These are phyloP conservation scores for Blastobotrys chiropterorum DNA, from an alignment of 805 yeast species.

Conservation along the genomic window DNA sequence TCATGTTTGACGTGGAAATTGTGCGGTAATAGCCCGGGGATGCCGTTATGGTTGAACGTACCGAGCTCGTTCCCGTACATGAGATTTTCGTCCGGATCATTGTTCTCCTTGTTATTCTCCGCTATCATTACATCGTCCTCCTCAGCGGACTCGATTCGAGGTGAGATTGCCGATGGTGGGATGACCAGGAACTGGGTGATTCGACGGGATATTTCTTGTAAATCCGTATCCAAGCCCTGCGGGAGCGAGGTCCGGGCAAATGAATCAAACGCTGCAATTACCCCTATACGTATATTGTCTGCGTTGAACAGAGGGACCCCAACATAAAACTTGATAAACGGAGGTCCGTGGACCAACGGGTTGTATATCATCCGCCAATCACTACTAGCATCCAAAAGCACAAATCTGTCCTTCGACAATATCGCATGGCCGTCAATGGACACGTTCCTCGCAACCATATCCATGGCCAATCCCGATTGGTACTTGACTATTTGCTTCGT, in stretches of 20 bases:
- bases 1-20: constrained; percentile 7
- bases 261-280: constrained; percentile 51
- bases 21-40: constrained; percentile 1
- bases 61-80: too few relatives aligned
- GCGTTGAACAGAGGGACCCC: constrained; percentile 49
- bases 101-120: too few relatives aligned
- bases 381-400: constrained; percentile 50
- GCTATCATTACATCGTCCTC: not conserved
- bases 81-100: too few relatives aligned
- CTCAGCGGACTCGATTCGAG: constrained; percentile 6
- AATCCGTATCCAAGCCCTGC: constrained; percentile 9
- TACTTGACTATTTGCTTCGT: constrained; percentile 44
- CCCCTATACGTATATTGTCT: constrained; percentile 46
- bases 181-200: constrained; percentile 14
- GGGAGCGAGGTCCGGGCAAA: constrained; percentile 18
- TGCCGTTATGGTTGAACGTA: not conserved
- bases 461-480: constrained; percentile 42
- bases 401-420: constrained; percentile 49
- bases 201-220: constrained; percentile 13
- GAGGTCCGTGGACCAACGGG: constrained; percentile 59
- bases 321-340: constrained; percentile 54
- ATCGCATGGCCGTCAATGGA: constrained; percentile 68
- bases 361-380: constrained; percentile 66
- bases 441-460: constrained; percentile 47
- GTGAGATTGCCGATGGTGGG: constrained; percentile 4